Evolutionary conservation across 176 grass and related monocot genomes (phyloP), one percentile per base, ranked within the genome.

Genomic region (Triticum monococcum): DNA sequence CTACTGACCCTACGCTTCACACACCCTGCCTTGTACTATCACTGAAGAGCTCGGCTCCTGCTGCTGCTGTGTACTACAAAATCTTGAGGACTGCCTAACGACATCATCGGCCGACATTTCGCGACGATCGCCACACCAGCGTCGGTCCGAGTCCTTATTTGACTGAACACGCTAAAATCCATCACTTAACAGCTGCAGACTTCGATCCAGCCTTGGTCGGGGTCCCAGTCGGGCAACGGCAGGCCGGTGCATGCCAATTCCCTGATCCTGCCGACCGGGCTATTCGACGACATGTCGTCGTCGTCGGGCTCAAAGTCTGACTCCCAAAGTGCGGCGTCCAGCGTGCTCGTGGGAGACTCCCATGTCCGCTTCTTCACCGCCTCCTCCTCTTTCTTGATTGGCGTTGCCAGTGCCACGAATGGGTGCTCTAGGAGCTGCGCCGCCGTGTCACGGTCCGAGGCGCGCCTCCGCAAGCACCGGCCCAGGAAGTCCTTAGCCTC

Each of bases 401-500:
- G 57, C 6, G 10, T 8, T 24, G 71, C 5, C 25, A 8, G 12
- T 17, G 45, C 72, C 43, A 91, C 25, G 72, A 91, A 93, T 6
- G 88, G 78, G 78, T 93, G 91, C 41, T 75, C 60, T 20, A 89
- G 75, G 14, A 92, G 57, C 45, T 89, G 77, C 76, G 48, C 69
- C 5, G 81, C 71, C 31, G 80, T 90, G 70, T 62, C 65, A 0
- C 93, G 66, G 6, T 89, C 84, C 4, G 5, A 2, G 5, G 63
- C 25, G 8, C 78, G 59, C 37, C 86, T 90, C 12, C 25, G 22
- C 20, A 95, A 43, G 67, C 93, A 95, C 26, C 9, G 64, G 36
- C n/a, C 25, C 75, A 95, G 9, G 90, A 95, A 95, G 74, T 95
- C 88, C 63, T 82, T 79, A 13, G 77, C 88, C 38, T 88, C 90